These are phyloP conservation scores for Pythium phragmitis DNA, from an alignment of 352 stramenopile species.

Conservation along the genomic window DNA sequence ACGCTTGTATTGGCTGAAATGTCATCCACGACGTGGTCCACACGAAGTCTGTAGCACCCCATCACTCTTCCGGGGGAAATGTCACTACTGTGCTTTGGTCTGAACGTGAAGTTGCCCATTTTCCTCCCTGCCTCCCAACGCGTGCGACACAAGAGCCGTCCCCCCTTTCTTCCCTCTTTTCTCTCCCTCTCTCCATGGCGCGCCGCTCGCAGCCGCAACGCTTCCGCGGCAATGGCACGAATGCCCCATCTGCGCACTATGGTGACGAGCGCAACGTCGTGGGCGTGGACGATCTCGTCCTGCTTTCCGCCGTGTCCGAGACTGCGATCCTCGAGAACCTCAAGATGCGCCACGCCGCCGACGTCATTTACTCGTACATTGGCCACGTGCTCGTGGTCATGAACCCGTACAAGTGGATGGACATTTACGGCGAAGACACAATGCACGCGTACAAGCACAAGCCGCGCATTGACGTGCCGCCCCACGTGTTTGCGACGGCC, in stretches of 20 bases:
- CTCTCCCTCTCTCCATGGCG: slow-evolving; percentile 14
- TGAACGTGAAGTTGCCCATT: slow-evolving; percentile 16
- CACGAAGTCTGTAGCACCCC: not conserved
- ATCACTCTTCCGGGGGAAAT: slow-evolving; percentile 20
- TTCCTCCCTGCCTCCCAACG: not conserved
- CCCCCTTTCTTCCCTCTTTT: not conserved
- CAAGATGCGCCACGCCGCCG: slow-evolving; percentile 82
- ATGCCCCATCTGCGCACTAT: slow-evolving; percentile 28
- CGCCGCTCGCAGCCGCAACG: slow-evolving; percentile 26
- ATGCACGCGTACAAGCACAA: slow-evolving; percentile 87
- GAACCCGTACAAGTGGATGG: slow-evolving; percentile 90
- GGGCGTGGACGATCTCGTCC: slow-evolving; percentile 82
- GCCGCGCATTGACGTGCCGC: slow-evolving; percentile 81
- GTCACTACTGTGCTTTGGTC: slow-evolving; percentile 12
- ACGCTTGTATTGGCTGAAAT: slow-evolving; percentile 1
- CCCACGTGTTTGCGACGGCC: slow-evolving; percentile 85
- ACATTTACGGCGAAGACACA: slow-evolving; percentile 83
- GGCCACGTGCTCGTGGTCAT: slow-evolving; percentile 86
- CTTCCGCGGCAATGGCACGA: slow-evolving; percentile 13
- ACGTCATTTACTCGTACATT: slow-evolving; percentile 90
- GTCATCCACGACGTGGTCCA: not conserved
- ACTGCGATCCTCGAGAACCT: slow-evolving; percentile 87
- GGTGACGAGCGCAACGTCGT: slow-evolving; percentile 69
- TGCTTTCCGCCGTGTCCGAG: slow-evolving; percentile 70
- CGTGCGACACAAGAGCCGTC: slow-evolving; percentile 3